These are phyloP conservation scores for Dendrostoma leiphaemia DNA, from an alignment of 2,329 filamentous ascomycete species.

Conservation along the genomic window DNA sequence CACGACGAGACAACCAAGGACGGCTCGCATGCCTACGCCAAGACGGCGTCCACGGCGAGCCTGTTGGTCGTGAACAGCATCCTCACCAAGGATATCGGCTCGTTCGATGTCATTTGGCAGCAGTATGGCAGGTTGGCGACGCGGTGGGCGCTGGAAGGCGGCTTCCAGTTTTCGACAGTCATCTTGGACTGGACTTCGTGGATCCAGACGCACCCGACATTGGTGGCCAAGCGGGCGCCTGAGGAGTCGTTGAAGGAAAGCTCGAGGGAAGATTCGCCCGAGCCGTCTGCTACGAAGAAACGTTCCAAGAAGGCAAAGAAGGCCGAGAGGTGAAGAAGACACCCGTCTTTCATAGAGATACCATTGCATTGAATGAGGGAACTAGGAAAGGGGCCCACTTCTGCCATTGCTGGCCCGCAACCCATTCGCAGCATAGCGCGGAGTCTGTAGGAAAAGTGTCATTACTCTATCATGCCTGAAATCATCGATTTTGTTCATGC, in stretches of 20 bases:
- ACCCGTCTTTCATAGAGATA: too few species aligned
- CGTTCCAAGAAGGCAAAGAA: neutral
- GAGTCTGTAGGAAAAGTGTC: slow-evolving; percentile 4
- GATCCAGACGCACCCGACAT: slow-evolving; percentile 29
- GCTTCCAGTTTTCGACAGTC: slow-evolving; percentile 45
- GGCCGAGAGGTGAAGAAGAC: neutral
- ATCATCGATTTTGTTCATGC: slow-evolving; percentile 19
- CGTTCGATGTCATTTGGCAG: slow-evolving; percentile 32
- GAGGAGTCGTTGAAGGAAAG: too few species aligned
- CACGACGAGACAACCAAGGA: slow-evolving; percentile 66
- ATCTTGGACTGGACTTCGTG: slow-evolving; percentile 75
- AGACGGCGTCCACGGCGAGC: slow-evolving; percentile 71
- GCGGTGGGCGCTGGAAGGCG: slow-evolving; percentile 12
- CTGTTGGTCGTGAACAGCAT: slow-evolving; percentile 65
- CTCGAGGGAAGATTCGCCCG: too few species aligned
- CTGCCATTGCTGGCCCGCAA: too few species aligned
- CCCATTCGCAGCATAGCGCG: neutral
- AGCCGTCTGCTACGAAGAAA: too few species aligned
- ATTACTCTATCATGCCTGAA: slow-evolving; percentile 23
- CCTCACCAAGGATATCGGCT: slow-evolving; percentile 43
- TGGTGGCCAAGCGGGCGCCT: slow-evolving; percentile 7
- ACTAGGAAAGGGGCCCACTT: too few species aligned
- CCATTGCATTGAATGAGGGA: too few species aligned
- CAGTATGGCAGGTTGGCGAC: slow-evolving; percentile 52
- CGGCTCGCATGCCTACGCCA: slow-evolving; percentile 67